Percentiles rank a stretch among this genome's conserved stretches.
These are phyloP conservation scores for Aquilaria yunnanensis DNA, from an alignment of 345 rosid genomes.

Conservation along the genomic window DNA sequence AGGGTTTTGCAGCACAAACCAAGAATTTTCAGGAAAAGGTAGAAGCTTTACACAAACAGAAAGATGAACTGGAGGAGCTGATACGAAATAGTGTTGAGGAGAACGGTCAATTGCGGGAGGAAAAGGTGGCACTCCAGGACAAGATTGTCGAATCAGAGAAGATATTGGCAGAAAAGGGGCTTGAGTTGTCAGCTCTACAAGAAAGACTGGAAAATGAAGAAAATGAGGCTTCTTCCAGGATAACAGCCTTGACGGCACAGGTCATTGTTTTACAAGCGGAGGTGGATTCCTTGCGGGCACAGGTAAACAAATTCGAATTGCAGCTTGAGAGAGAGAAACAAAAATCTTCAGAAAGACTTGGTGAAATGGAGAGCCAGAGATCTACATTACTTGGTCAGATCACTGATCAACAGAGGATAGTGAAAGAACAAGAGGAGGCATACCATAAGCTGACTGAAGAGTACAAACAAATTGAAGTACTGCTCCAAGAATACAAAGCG, in stretches of 20 bases:
- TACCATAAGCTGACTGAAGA: slow-evolving; percentile 46
- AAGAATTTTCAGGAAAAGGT: slow-evolving; percentile 34
- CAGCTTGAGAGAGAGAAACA: slow-evolving; percentile 49
- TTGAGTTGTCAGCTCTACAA: slow-evolving; percentile 35
- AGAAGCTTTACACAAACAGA: slow-evolving; percentile 40
- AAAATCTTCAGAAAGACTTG: slow-evolving; percentile 34
- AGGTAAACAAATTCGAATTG: slow-evolving; percentile 34
- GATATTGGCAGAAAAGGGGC: slow-evolving; percentile 27
- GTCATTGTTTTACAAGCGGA: slow-evolving; percentile 31
- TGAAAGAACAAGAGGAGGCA: slow-evolving; percentile 12
- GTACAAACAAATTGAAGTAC: slow-evolving; percentile 29
- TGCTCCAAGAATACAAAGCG: slow-evolving; percentile 34
- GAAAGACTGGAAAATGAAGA: slow-evolving; percentile 28
- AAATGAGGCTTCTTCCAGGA: slow-evolving; percentile 38
- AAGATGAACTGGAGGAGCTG: slow-evolving; percentile 40
- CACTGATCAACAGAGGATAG: slow-evolving; percentile 34
- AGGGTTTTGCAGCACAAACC: slow-evolving; percentile 24
- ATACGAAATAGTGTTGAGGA: slow-evolving; percentile 28
- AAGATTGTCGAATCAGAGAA: slow-evolving; percentile 31
- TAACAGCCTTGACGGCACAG: too few species aligned
- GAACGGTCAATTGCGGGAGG: slow-evolving; percentile 26
- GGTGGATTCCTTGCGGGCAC: slow-evolving; percentile 34
- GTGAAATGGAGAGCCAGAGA: slow-evolving; percentile 33
- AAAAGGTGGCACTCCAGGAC: slow-evolving; percentile 23
- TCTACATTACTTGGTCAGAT: slow-evolving; percentile 24